Base-by-base conservation (phyloP, 2,329 filamentous ascomycete genomes). In the Hypoxylon sp. region DNA sequence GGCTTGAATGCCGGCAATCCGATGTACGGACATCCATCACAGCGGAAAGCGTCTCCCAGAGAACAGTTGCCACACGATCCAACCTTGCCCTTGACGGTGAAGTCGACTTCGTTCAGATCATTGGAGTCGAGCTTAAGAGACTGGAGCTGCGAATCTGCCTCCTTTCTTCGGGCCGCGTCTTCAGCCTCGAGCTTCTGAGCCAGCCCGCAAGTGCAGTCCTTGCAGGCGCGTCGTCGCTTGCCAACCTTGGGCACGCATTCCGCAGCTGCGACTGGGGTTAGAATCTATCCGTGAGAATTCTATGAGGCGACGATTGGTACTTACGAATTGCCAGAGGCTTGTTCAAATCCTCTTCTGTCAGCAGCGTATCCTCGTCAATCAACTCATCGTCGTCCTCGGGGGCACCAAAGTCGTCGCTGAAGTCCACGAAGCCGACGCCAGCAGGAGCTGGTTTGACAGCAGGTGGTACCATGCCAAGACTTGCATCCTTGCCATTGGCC, bases 21-120 rank as follows among this genome's bases (percentile, higher is more conserved):
- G 19, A 80, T 74, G 65, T 78, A 81, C 35, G 75, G 77, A 24
- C 86, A 88, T 27, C 85, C 89, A 54, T 89, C 89, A 78, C 91
- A 93, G 44, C 91, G 85, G 82, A 94, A 94, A 2, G 96, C 95
- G 80, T 98, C 95, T 55, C 96, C 96, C 15, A 99, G 86, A 29
- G 94, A 92, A 81, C 96, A 76, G 81, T 95, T 98, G 29, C 93
- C 93, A 80, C 96, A 99, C 17, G 93, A 97, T 60, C 96, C 95
- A 5, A 95, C 93, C 84, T 98, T 98, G 74, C 96, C 96, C 80
- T 97, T 88, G n/a, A 98, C 93, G 0, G 96, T 99, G 78, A 99
- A 98, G 81, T 99, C 96, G 7, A 98, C 87, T 80, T 98, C 95
- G 56, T 88, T 90, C 53, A 99, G 83, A 78, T 99, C 96, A 75